Percentiles rank a stretch among this genome's conserved stretches.
Conservation (phyloP, 2,329 filamentous ascomycete genomes). For the Zymoseptoria ardabiliae region DNA sequence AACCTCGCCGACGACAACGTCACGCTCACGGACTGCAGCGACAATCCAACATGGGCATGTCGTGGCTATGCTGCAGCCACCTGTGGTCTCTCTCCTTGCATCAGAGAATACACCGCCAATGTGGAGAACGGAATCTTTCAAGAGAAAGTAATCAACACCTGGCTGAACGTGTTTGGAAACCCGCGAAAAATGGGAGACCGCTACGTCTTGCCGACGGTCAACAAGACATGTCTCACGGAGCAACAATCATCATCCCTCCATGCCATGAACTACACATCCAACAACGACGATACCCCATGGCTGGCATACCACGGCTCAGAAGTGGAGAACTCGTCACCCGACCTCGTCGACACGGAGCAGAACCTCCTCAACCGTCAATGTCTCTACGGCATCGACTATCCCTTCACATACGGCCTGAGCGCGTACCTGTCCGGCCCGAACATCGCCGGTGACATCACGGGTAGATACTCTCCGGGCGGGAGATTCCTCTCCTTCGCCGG, state of each 20-base stretch:
- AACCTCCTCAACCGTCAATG: neutral
- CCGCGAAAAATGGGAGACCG: neutral
- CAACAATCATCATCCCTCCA: neutral
- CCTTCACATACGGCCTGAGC: neutral
- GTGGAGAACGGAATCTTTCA: neutral
- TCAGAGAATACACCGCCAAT: constrained; percentile 1
- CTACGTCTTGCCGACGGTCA: neutral
- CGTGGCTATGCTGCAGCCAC: constrained; percentile 4
- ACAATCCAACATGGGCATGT: constrained; percentile 8
- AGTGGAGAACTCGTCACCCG: neutral
- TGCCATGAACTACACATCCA: neutral
- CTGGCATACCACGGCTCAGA: neutral
- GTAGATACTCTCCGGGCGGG: neutral
- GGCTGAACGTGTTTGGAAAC: neutral
- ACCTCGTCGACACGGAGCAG: neutral
- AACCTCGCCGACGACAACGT: neutral
- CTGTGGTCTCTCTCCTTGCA: constrained; percentile 4
- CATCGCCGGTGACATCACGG: neutral
- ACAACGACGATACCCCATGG: neutral
- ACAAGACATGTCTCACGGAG: constrained; percentile 1
- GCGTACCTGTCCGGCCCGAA: neutral
- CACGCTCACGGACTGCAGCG: neutral
- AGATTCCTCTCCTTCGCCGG: constrained; percentile 1
- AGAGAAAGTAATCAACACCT: constrained; percentile 1
- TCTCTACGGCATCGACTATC: neutral